Evolutionary conservation across 140 eudicot species (phyloP), one percentile per base, ranked within the genome.

Genomic region (Stevia rebaudiana): DNA sequence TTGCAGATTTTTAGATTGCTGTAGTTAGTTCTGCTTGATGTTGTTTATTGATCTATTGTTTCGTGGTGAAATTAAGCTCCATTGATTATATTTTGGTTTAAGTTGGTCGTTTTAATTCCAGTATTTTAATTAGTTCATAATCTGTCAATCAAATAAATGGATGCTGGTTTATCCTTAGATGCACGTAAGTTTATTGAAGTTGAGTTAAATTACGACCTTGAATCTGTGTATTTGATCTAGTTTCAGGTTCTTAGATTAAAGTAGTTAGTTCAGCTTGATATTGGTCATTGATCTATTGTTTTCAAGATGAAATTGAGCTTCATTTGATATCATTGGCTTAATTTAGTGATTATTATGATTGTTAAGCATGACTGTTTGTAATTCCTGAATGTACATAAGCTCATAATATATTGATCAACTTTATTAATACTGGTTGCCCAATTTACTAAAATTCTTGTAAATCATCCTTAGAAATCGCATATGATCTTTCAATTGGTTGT

Each of bases 81-180:
- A 7, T 36, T 36, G 41, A 4, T 36, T 4, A 36, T 36, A 7
- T 36, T 8, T 36, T 36, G 11, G 41, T 8, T 36, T 36, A 36
- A 36, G 11, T 36, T 9, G 30, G 70, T 24, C 24, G 17, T 15
- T 36, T 8, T 5, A 36, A 36, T 36, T 11, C 41, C 11, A 7
- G 41, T 40, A 10, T 40, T n/a, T 10, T 10, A 40, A n/a, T 10
- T 40, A 40, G 44, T 15, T 40, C 44, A 11, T 40, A 1, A 40
- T 18, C 18, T 17, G 3, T 36, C 41, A 0, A 2, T 6, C 11
- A 36, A 36, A 8, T 36, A 17, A 1, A 48, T 48, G 54, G 54
- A 17, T 48, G 17, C 54, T 8, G 28, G 21, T 46, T 46, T 90
- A 81, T 65, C 95, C 97, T 37, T 70, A 81, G 11, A 47, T 90